phyloP scores from a whole-genome alignment of 257 asterid species.

The Solanum pennellii region DNA sequence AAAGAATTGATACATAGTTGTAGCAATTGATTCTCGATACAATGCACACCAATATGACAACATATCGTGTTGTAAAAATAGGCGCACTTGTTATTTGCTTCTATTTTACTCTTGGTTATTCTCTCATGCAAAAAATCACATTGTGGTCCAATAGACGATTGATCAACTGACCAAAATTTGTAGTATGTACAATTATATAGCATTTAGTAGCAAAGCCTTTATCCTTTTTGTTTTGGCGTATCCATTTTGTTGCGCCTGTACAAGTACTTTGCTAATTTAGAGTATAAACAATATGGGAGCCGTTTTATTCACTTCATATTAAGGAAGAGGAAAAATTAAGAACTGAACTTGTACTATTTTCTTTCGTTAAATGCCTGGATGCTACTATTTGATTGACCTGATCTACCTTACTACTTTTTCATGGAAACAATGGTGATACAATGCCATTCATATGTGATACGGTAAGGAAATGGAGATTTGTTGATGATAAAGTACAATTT shows the following conservation, averaged over 20 bases:
- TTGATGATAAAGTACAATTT: neutral
- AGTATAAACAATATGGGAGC: too few relatives aligned
- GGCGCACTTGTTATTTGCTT: too few relatives aligned
- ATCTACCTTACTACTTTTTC: conserved; percentile 3
- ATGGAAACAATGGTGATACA: conserved; percentile 66
- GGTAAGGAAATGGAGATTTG: conserved; percentile 22
- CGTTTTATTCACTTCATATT: too few relatives aligned
- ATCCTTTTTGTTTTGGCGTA: neutral
- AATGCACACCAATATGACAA: too few relatives aligned
- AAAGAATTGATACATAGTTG: conserved; percentile 31
- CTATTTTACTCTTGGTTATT: too few relatives aligned
- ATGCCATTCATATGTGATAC: conserved; percentile 92
- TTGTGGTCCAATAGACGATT: too few relatives aligned
- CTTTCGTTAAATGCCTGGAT: neutral
- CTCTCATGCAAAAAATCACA: too few relatives aligned
- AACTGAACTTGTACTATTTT: too few relatives aligned
- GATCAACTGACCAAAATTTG: too few relatives aligned
- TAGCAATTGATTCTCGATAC: conserved; percentile 10
- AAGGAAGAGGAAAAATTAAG: too few relatives aligned
- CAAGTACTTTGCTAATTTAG: neutral
- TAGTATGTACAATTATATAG: too few relatives aligned
- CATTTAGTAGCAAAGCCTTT: neutral
- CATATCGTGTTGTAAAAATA: too few relatives aligned
- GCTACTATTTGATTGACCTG: neutral
- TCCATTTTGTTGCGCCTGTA: neutral